A percentile compares a stretch with the other conserved stretches of the same genome.
Conservation (phyloP, 163 green algal species). For the Chlorella variabilis region DNA sequence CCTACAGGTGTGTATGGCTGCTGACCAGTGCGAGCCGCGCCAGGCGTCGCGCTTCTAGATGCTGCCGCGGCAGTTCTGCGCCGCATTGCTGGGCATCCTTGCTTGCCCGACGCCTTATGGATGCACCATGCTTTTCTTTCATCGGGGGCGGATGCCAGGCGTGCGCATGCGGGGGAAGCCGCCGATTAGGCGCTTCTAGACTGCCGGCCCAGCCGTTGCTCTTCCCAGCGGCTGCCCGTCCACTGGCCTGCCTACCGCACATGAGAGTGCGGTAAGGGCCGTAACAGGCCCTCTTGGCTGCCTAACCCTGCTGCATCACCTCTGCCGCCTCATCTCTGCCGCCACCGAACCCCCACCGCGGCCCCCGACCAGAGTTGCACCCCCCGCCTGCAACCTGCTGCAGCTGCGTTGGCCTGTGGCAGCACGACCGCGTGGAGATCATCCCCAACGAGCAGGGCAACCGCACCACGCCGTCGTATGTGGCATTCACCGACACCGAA, state of each 20-base stretch:
- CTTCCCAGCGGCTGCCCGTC: too few species aligned
- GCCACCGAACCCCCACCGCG: too few species aligned
- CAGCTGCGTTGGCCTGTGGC: slow-evolving; percentile 48
- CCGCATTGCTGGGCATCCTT: neutral
- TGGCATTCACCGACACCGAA: slow-evolving; percentile 86
- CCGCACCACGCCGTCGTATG: slow-evolving; percentile 85
- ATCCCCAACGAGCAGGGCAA: slow-evolving; percentile 72
- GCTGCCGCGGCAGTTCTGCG: neutral
- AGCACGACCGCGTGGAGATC: slow-evolving; percentile 75
- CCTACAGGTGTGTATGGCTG: slow-evolving; percentile 50
- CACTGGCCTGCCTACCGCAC: too few species aligned
- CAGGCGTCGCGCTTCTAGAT: neutral
- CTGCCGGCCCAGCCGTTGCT: too few species aligned
- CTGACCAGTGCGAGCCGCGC: neutral
- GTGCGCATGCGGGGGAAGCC: too few species aligned
- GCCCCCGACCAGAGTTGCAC: neutral
- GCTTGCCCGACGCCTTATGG: neutral
- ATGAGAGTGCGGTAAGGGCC: too few species aligned
- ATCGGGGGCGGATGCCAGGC: too few species aligned
- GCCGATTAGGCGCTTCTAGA: neutral
- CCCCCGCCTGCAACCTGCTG: neutral
- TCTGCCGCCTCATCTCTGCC: neutral
- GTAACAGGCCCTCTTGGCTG: neutral
- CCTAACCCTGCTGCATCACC: neutral
- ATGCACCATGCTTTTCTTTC: neutral